phyloP scores from a whole-genome alignment of 257 asterid genomes.

The Solanum habrochaites region DNA sequence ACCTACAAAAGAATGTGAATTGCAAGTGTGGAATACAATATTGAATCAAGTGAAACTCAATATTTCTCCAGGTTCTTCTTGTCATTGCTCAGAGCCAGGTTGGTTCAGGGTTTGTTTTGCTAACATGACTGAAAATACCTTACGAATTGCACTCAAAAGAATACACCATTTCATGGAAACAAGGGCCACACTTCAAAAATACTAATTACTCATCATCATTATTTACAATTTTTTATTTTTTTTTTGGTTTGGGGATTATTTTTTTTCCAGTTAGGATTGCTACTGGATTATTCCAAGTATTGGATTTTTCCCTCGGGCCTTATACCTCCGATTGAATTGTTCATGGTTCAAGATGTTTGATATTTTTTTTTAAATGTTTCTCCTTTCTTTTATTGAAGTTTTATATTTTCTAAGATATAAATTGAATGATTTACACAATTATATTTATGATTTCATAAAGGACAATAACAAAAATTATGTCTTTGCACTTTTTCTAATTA shows the following conservation, averaged over 20 bases:
- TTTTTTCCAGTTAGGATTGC: background rate
- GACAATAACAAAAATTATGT: no score
- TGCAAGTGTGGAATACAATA: slow-evolving; percentile 8
- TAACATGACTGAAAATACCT: slow-evolving; percentile 59
- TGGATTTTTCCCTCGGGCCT: background rate
- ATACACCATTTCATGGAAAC: slow-evolving; percentile 12
- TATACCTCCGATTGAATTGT: background rate
- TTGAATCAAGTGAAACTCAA: slow-evolving; percentile 56
- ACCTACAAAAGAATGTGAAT: background rate
- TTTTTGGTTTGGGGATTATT: background rate
- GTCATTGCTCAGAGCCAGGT: slow-evolving; percentile 73
- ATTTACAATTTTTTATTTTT: background rate
- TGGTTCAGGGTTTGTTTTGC: slow-evolving; percentile 90
- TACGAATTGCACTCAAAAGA: slow-evolving; percentile 40
- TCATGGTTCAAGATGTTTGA: background rate
- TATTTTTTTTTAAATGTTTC: no score
- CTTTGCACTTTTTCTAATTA: background rate
- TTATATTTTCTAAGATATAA: background rate
- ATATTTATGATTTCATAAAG: no score
- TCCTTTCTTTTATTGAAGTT: no score
- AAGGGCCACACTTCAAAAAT: background rate
- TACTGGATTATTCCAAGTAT: background rate
- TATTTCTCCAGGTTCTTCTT: slow-evolving; percentile 69
- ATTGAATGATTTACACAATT: no score
- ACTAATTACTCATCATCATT: background rate